phyloP scores from a whole-genome alignment of 768 basidiomycete genomes.

The Termitomyces sp. region DNA sequence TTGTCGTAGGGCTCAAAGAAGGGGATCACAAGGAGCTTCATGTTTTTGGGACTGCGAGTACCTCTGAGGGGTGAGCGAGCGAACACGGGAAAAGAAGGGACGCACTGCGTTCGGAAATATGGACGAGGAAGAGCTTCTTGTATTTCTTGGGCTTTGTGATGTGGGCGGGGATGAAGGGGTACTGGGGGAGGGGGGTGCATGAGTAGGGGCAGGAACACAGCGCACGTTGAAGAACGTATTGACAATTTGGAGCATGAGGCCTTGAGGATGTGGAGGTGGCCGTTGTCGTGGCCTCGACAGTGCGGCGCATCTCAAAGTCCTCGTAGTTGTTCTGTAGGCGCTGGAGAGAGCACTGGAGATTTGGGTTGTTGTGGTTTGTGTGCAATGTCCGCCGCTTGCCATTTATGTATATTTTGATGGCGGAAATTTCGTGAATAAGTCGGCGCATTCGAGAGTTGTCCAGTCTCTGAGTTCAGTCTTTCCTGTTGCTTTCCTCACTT shows the following conservation, averaged over 20 bases:
- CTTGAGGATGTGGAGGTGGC: slow-evolving; percentile 96
- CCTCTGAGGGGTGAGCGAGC: too few species aligned
- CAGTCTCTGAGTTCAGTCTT: too few species aligned
- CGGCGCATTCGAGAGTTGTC: too few species aligned
- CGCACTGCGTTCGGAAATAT: slow-evolving; percentile 93
- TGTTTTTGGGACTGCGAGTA: slow-evolving; percentile 98
- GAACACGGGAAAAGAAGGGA: too few species aligned
- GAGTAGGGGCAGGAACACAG: slow-evolving; percentile 11
- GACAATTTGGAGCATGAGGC: slow-evolving; percentile 96
- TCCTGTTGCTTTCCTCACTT: too few species aligned
- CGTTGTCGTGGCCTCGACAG: slow-evolving; percentile 95
- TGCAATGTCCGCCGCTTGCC: too few species aligned
- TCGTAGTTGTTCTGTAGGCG: slow-evolving; percentile 96
- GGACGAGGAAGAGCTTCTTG: slow-evolving; percentile 93
- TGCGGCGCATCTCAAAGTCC: slow-evolving; percentile 94
- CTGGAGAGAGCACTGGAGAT: too few species aligned
- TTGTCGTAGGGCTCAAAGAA: slow-evolving; percentile 98
- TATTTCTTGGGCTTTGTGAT: slow-evolving; percentile 98
- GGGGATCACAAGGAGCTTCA: slow-evolving; percentile 97
- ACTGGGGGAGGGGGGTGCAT: slow-evolving; percentile 48
- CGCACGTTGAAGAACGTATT: slow-evolving; percentile 99
- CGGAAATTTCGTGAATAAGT: too few species aligned
- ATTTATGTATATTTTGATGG: too few species aligned
- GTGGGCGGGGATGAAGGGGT: slow-evolving; percentile 92
- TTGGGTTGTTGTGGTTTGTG: too few species aligned